Conservation (phyloP, 192 early-diverging fungal species). For the Piromyces sp. region DNA sequence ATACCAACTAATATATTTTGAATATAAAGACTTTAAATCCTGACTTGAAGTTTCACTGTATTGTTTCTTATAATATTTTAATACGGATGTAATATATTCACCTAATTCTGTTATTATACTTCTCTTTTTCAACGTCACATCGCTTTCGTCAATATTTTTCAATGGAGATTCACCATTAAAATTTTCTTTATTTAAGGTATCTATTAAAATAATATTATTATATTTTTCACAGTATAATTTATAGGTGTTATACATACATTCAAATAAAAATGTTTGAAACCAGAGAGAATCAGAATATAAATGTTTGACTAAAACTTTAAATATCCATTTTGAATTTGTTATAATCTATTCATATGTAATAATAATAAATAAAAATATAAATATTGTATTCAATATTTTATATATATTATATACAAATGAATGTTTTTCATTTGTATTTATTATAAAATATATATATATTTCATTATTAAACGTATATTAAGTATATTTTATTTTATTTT, state of each 20-base stretch:
- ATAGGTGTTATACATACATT: not conserved
- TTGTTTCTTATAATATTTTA: not conserved
- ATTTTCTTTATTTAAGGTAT: not conserved
- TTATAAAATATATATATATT: too few species aligned
- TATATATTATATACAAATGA: too few species aligned
- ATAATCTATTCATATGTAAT: not conserved
- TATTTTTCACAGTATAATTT: not conserved
- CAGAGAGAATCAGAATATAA: not conserved
- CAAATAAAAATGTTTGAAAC: not conserved
- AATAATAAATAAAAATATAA: not conserved
- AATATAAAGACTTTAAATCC: not conserved
- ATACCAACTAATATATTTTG: not conserved
- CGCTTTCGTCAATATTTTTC: not conserved
- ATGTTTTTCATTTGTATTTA: too few species aligned
- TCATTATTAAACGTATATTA: too few species aligned
- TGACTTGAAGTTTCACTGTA: not conserved
- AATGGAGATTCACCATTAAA: not conserved
- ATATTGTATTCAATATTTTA: too few species aligned
- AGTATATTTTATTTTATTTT: too few species aligned
- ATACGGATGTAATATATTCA: not conserved
- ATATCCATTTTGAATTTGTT: not conserved
- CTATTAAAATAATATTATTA: not conserved
- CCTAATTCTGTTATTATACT: not conserved
- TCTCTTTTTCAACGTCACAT: not conserved
- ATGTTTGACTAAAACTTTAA: not conserved